phyloP scores from a whole-genome alignment of 805 yeast species.

The Ogataea parapolymorpha region DNA sequence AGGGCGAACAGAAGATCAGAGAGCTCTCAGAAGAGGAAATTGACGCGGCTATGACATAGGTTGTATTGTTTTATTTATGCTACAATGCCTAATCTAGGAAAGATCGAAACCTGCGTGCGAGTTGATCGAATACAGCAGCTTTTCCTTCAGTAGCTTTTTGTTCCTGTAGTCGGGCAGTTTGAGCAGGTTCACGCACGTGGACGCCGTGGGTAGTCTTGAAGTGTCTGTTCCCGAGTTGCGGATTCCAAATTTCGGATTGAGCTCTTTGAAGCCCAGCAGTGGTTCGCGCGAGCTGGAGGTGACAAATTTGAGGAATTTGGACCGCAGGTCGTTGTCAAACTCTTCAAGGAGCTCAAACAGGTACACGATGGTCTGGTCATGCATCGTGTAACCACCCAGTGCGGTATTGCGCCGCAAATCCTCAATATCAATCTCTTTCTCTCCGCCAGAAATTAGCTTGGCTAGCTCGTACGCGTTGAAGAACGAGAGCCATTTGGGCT shows the following conservation, averaged over 20 bases:
- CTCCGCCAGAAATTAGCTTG: conserved; percentile 78
- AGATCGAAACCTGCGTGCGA: conserved; percentile 87
- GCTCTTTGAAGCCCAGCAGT: conserved; percentile 72
- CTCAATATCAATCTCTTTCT: conserved; percentile 60
- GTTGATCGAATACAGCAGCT: conserved; percentile 73
- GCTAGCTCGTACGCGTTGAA: conserved; percentile 84
- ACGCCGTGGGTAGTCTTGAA: conserved; percentile 78
- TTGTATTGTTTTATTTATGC: background rate
- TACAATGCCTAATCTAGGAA: conserved; percentile 35
- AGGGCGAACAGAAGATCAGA: conserved; percentile 11
- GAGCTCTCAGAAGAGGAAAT: conserved; percentile 12
- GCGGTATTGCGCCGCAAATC: conserved; percentile 65
- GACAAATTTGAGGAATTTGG: conserved; percentile 75
- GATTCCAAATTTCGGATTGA: conserved; percentile 79
- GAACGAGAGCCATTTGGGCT: conserved; percentile 75
- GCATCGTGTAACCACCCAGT: conserved; percentile 58
- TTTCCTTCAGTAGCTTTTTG: conserved; percentile 52
- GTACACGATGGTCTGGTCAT: conserved; percentile 55
- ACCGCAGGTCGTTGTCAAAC: conserved; percentile 57
- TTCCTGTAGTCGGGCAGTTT: conserved; percentile 80
- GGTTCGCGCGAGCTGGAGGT: conserved; percentile 94
- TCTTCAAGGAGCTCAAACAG: conserved; percentile 80
- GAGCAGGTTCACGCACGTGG: conserved; percentile 87
- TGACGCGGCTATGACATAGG: background rate
- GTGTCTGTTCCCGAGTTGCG: conserved; percentile 55